Conservation (phyloP, 148 eudicot genomes). For the Silene conica region DNA sequence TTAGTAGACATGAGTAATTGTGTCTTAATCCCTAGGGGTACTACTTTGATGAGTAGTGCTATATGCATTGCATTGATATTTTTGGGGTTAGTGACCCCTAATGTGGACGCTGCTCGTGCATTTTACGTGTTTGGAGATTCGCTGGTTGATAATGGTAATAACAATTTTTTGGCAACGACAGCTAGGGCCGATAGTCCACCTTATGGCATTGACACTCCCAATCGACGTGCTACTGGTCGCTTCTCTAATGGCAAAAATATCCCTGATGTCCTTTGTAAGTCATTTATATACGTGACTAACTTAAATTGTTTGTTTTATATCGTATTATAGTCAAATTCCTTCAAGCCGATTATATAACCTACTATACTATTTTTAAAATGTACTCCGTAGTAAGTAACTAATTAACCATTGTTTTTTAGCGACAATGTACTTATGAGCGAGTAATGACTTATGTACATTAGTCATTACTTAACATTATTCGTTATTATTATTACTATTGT, state of each 20-base stretch:
- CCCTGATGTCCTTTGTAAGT: constrained; percentile 58
- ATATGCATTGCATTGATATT: not conserved
- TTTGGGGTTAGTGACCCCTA: constrained; percentile 5
- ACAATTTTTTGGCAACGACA: constrained; percentile 59
- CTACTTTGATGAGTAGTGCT: constrained; percentile 4
- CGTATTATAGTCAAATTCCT: too few relatives aligned
- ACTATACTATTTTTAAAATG: too few relatives aligned
- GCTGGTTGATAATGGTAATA: constrained; percentile 72
- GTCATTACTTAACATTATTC: too few relatives aligned
- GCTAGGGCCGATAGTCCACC: constrained; percentile 73
- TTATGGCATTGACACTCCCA: constrained; percentile 69
- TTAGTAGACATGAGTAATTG: not conserved
- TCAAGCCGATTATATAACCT: too few relatives aligned
- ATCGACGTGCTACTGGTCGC: constrained; percentile 62
- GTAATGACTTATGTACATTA: too few relatives aligned
- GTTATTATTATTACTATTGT: too few relatives aligned
- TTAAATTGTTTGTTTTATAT: too few relatives aligned
- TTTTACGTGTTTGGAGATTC: constrained; percentile 83
- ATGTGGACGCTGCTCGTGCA: constrained; percentile 49
- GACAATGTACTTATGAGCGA: too few relatives aligned
- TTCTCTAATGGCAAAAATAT: constrained; percentile 74
- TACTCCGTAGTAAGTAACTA: too few relatives aligned
- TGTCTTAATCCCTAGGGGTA: constrained; percentile 5
- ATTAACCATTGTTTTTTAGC: too few relatives aligned
- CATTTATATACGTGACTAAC: too few relatives aligned